Conservation (phyloP, 371 early-diverging fungal genomes). For the Catenaria anguillulae region DNA sequence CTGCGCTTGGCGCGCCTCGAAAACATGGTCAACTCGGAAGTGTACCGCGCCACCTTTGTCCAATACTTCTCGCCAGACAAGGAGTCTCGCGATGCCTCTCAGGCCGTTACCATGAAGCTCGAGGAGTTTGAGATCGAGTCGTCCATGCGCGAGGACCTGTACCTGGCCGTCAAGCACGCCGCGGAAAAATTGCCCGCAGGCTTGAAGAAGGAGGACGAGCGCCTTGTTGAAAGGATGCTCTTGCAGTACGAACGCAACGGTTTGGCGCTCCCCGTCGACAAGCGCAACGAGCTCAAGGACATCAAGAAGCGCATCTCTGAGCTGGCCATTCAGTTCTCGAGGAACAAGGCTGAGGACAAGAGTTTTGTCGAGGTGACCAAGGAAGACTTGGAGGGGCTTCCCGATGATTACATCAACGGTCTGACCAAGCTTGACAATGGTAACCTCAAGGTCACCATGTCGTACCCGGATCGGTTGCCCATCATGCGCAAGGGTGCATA, state of each 20-base stretch:
- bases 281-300: conserved; percentile 41
- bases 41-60: neutral
- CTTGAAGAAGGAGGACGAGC: conserved; percentile 38
- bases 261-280: conserved; percentile 41
- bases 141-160: conserved; percentile 62
- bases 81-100: conserved; percentile 51
- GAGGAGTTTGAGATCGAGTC: conserved; percentile 54
- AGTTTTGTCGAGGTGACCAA: conserved; percentile 23
- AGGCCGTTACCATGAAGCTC: conserved; percentile 42
- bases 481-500: neutral
- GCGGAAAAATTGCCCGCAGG: conserved; percentile 19
- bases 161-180: conserved; percentile 37
- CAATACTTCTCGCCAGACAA: conserved; percentile 37
- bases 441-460: conserved; percentile 55
- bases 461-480: conserved; percentile 24
- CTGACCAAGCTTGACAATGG: conserved; percentile 29
- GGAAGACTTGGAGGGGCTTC: conserved; percentile 60
- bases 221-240: conserved; percentile 45
- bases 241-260: conserved; percentile 53
- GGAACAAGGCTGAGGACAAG: conserved; percentile 44
- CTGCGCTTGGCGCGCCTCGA: conserved; percentile 34
- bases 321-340: conserved; percentile 42
- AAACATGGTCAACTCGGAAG: conserved; percentile 15
- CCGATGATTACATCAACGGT: conserved; percentile 49
- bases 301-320: conserved; percentile 52